Percentiles rank a stretch among this genome's conserved stretches.
phyloP scores from a whole-genome alignment of 306 rosid genomes.

The Corylus heterophylla region DNA sequence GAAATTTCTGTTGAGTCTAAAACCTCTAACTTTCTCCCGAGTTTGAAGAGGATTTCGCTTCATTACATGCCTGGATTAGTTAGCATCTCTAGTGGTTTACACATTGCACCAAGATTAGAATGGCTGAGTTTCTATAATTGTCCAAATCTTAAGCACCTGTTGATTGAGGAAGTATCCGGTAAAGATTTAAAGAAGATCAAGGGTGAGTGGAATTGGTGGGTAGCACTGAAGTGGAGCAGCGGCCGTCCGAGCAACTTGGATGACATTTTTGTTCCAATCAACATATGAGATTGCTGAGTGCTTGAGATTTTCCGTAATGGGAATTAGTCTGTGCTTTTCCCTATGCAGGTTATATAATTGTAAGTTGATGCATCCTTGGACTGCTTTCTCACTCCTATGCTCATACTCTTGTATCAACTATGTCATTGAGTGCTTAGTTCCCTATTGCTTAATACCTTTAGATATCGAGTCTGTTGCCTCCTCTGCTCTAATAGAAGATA shows the following conservation, averaged over 20 bases:
- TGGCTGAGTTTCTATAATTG: slow-evolving; percentile 24
- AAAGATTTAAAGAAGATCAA: not conserved
- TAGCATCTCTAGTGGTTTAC: slow-evolving; percentile 21
- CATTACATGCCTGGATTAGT: slow-evolving; percentile 8
- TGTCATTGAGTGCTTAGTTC: no score
- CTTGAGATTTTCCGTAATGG: no score
- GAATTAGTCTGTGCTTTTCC: no score
- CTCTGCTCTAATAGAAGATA: no score
- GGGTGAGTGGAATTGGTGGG: slow-evolving; percentile 28
- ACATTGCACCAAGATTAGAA: not conserved
- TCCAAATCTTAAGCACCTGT: slow-evolving; percentile 14
- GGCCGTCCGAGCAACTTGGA: not conserved
- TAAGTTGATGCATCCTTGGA: no score
- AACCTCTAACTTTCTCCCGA: slow-evolving; percentile 2
- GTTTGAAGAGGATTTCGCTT: not conserved
- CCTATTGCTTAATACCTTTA: no score
- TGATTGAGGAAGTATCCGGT: not conserved
- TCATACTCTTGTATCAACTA: no score
- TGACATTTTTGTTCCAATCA: not conserved
- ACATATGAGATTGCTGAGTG: not conserved
- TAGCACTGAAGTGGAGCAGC: not conserved
- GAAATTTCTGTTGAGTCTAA: not conserved
- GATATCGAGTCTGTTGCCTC: no score
- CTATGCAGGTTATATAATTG: no score
- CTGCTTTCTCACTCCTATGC: no score